A percentile compares a stretch with the other conserved stretches of the same genome.
Conservation (phyloP, 176 grass and related monocot genomes). For the Aegilops speltoides region DNA sequence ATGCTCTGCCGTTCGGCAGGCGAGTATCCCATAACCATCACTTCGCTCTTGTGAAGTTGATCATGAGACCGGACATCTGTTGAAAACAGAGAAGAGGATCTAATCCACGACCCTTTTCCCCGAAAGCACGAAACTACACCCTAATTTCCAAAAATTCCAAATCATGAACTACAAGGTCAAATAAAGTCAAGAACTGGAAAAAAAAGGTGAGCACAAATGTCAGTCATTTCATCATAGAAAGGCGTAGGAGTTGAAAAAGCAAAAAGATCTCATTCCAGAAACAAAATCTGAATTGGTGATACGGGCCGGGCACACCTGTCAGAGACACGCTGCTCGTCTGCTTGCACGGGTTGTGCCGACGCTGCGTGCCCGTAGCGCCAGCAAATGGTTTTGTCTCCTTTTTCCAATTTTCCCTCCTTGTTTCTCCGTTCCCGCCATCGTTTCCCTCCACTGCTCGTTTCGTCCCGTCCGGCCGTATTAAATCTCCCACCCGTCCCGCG, state of each 20-base stretch:
- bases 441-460: slow-evolving; percentile 38
- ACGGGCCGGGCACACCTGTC: not conserved
- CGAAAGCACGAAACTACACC: not conserved
- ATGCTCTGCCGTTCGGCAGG: too few relatives aligned
- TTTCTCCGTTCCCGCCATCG: slow-evolving; percentile 35
- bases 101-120: too few relatives aligned
- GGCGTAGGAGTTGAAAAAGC: too few relatives aligned
- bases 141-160: not conserved
- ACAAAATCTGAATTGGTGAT: not conserved
- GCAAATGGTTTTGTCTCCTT: not conserved
- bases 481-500: slow-evolving; percentile 21
- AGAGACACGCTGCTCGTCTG: not conserved
- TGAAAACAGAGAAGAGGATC: too few relatives aligned
- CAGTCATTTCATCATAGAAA: too few relatives aligned
- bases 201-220: not conserved
- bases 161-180: not conserved
- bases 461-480: slow-evolving; percentile 5
- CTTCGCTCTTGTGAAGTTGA: too few relatives aligned
- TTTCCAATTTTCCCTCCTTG: slow-evolving; percentile 32
- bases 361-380: not conserved
- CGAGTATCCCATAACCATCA: too few relatives aligned
- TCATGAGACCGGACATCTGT: too few relatives aligned
- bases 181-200: not conserved
- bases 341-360: not conserved
- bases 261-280: not conserved